These are phyloP conservation scores for Pythium graminicola DNA, from an alignment of 352 stramenopile genomes.

Conservation along the genomic window DNA sequence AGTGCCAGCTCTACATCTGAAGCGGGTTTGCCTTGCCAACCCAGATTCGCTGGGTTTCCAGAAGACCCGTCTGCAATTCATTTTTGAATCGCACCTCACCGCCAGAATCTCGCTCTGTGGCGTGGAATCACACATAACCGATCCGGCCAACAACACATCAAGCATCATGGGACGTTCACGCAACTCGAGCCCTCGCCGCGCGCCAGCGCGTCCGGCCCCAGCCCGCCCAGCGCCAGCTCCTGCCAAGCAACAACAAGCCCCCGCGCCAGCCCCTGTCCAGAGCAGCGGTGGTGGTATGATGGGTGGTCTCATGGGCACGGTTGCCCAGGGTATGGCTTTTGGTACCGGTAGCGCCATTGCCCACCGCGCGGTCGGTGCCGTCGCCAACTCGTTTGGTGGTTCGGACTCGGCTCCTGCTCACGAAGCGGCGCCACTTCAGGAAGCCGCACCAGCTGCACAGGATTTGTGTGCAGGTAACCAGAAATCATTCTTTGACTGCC, in stretches of 20 bases:
- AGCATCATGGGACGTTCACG: constrained; percentile 58
- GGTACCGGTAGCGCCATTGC: constrained; percentile 94
- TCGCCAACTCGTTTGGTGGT: constrained; percentile 49
- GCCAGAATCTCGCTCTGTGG: constrained; percentile 16
- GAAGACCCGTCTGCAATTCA: constrained; percentile 13
- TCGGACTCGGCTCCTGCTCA: constrained; percentile 23
- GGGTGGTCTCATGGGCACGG: constrained; percentile 89
- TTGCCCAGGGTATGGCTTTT: constrained; percentile 96
- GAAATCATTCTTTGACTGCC: constrained; percentile 75
- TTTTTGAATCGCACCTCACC: constrained; percentile 15
- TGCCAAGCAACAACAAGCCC: constrained; percentile 28
- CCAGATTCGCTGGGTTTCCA: constrained; percentile 1
- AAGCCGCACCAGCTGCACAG: constrained; percentile 11
- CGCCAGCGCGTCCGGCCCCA: constrained; percentile 37
- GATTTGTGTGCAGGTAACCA: constrained; percentile 52
- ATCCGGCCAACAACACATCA: constrained; percentile 12
- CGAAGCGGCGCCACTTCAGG: constrained; percentile 11
- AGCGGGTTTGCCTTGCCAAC: no score
- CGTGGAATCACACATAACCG: constrained; percentile 22
- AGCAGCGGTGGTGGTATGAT: constrained; percentile 87
- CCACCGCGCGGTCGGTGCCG: constrained; percentile 77
- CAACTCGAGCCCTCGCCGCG: constrained; percentile 45
- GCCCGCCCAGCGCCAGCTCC: constrained; percentile 39
- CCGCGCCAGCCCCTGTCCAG: constrained; percentile 21
- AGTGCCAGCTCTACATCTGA: no score